Evolutionary conservation across 768 basidiomycete genomes (phyloP), one percentile per base, ranked within the genome.

Genomic region (Suillus clintonianus): DNA sequence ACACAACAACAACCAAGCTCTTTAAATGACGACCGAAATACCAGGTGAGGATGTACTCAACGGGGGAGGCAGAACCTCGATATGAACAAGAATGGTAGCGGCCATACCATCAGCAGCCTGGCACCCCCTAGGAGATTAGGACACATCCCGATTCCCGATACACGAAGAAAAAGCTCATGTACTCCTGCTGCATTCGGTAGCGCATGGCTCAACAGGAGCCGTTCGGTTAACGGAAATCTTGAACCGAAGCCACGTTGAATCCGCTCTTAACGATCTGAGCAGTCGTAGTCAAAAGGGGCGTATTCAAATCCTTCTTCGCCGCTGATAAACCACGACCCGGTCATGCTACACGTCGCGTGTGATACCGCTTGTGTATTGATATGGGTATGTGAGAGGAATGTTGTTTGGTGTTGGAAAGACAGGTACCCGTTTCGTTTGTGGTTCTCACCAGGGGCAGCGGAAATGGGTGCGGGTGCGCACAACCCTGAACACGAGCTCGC

Each of bases 261-360:
- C 90, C 93, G 4, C 42, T 24, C 22, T 47, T 24, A 22, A 24
- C 1, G 7, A 73, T 60, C 72, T 74, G 51, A n/a, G 5, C 15
- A 59, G 34, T 15, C n/a, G 36, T 45, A 10, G 27, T 14, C 39
- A 43, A 24, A 47, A 24, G 1, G 11, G 79, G 60, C 7, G 66
- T 47, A 4, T 78, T 24, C 64, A 77, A 34, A 43, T 19, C 85
- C 95, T 2, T 84, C 97, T 1, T 93, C 95, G 0, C 82, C 88
- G 0, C 81, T 96, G 47, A 97, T 97, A 92, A 92, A 89, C 79
- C 77, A 82, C 60, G 97, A 99, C 72, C 97, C 97, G 0, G 94
- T 96, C 82, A 98, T 95, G 0, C 84, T 99, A 43, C 88, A 90
- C 61, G 84, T 97, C 30, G 93, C 94, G 0, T 80, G 96, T 22